These are phyloP conservation scores for Ophiosphaerella korrae DNA, from an alignment of 2,329 filamentous ascomycete species.

Conservation along the genomic window DNA sequence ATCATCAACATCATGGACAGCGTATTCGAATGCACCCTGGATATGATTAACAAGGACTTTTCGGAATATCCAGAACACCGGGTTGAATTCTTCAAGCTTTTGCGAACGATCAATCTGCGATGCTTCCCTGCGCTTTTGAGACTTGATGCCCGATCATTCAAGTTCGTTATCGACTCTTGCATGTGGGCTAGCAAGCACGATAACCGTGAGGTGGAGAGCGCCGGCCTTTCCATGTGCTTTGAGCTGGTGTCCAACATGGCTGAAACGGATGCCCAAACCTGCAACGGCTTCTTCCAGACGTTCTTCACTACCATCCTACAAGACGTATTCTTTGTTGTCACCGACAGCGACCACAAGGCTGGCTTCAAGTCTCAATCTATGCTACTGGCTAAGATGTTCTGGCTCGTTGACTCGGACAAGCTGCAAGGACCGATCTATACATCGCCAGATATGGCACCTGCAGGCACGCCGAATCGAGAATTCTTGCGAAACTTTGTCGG, in stretches of 20 bases:
- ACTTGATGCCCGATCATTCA: slow-evolving; percentile 95
- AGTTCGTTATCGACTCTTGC: slow-evolving; percentile 98
- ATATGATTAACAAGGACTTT: slow-evolving; percentile 99
- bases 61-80: slow-evolving; percentile 98
- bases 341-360: slow-evolving; percentile 97
- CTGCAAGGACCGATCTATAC: slow-evolving; percentile 91
- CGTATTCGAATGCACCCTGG: slow-evolving; percentile 95
- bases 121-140: slow-evolving; percentile 96
- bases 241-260: slow-evolving; percentile 98
- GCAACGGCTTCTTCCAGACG: slow-evolving; percentile 95
- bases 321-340: slow-evolving; percentile 97
- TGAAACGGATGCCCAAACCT: slow-evolving; percentile 82
- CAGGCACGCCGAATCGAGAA: slow-evolving; percentile 85
- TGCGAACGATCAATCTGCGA: slow-evolving; percentile 93
- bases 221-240: slow-evolving; percentile 96
- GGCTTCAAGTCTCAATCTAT: slow-evolving; percentile 98
- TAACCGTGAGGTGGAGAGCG: slow-evolving; percentile 95
- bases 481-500: slow-evolving; percentile 89
- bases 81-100: slow-evolving; percentile 98
- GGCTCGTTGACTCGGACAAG: slow-evolving; percentile 88
- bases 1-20: slow-evolving; percentile 98
- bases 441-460: slow-evolving; percentile 74
- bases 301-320: slow-evolving; percentile 96
- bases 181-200: slow-evolving; percentile 99
- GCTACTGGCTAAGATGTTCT: slow-evolving; percentile 93